These are phyloP conservation scores for Aspergillus nomiae DNA, from an alignment of 2,329 filamentous ascomycete genomes.

Conservation along the genomic window DNA sequence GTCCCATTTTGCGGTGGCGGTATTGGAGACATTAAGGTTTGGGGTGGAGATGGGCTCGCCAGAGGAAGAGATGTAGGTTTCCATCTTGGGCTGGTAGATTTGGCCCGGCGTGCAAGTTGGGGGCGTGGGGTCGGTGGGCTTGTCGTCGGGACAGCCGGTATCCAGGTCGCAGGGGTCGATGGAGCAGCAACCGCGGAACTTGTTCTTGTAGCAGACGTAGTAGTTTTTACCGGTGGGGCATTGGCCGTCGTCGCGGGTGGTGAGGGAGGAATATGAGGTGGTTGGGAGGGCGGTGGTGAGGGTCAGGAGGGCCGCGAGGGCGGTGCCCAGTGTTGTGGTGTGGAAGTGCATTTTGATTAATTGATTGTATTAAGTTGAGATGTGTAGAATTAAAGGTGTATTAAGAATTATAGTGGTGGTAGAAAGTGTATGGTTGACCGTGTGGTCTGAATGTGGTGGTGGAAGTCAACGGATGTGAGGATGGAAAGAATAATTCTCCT, in stretches of 20 bases:
- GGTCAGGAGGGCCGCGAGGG: not conserved
- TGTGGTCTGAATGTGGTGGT: not conserved
- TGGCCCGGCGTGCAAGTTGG: not conserved
- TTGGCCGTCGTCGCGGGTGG: conserved; percentile 7
- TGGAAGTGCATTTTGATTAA: not conserved
- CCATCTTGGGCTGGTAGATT: conserved; percentile 8
- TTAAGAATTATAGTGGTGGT: not conserved
- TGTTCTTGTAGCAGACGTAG: conserved; percentile 6
- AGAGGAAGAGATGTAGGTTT: not conserved
- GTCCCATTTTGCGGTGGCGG: conserved; percentile 1
- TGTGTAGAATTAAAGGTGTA: not conserved
- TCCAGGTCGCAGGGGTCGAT: conserved; percentile 10
- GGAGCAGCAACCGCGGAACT: conserved; percentile 14
- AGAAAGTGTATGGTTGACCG: not conserved
- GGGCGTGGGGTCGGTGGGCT: not conserved
- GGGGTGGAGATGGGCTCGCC: not conserved
- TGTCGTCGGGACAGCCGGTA: conserved; percentile 2
- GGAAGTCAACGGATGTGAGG: not conserved
- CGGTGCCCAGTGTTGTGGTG: not conserved
- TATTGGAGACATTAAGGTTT: conserved; percentile 6
- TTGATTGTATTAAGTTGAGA: not conserved
- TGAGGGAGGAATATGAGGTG: not conserved
- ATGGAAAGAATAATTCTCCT: not conserved
- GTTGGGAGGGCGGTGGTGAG: conserved; percentile 6
- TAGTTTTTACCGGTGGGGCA: conserved; percentile 3